Percentiles rank a stretch among this genome's conserved stretches.
These are phyloP conservation scores for Microsporum audouinii DNA, from an alignment of 2,329 filamentous ascomycete genomes.

Conservation along the genomic window DNA sequence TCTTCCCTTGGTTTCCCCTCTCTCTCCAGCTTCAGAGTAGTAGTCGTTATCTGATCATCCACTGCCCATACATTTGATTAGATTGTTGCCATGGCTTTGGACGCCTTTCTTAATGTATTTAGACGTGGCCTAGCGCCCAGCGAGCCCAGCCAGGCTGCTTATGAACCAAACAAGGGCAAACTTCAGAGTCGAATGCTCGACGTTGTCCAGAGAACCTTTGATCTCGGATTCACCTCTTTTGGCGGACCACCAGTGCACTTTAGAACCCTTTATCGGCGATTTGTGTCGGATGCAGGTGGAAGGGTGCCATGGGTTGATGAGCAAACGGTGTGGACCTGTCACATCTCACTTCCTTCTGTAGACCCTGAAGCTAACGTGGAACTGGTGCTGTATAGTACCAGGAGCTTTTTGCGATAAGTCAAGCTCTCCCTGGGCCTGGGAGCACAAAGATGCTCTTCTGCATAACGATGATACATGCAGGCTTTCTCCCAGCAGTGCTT, in stretches of 20 bases:
- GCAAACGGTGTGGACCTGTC: conserved; percentile 42
- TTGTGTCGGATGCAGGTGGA: conserved; percentile 39
- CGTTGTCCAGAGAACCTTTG: conserved; percentile 39
- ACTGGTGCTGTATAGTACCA: conserved; percentile 43
- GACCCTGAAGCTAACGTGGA: background rate
- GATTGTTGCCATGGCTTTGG: conserved; percentile 5
- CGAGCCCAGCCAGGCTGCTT: conserved; percentile 9
- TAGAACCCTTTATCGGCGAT: conserved; percentile 52
- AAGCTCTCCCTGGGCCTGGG: conserved; percentile 55
- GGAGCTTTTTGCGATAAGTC: conserved; percentile 58
- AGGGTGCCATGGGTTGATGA: conserved; percentile 56
- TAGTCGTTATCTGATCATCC: background rate
- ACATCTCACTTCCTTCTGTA: background rate
- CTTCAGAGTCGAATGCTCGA: conserved; percentile 23
- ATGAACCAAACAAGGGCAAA: conserved; percentile 21
- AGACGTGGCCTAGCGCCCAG: background rate
- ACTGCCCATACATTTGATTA: background rate
- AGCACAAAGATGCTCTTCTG: conserved; percentile 63
- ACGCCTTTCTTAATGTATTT: conserved; percentile 8
- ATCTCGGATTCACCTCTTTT: conserved; percentile 55
- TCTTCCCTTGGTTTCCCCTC: background rate
- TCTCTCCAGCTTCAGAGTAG: background rate
- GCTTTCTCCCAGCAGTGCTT: conserved; percentile 46
- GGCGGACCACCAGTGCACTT: conserved; percentile 61
- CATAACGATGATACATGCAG: conserved; percentile 53